These are phyloP conservation scores for Lactarius akahatsu DNA, from an alignment of 768 basidiomycete genomes.

Conservation along the genomic window DNA sequence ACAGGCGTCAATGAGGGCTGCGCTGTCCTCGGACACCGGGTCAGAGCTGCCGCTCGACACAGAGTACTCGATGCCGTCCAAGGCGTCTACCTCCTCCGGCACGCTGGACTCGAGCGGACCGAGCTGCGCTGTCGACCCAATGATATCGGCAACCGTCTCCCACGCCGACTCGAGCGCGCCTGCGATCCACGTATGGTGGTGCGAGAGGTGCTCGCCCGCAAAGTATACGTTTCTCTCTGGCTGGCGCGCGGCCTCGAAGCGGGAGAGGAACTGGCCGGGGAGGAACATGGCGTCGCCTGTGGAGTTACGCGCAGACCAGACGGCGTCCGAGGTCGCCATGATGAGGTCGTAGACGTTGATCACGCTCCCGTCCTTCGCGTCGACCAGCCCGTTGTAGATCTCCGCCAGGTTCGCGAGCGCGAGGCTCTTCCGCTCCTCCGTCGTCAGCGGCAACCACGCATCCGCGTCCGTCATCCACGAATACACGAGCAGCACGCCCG, in stretches of 20 bases:
- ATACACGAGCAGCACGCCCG: constrained; percentile 33
- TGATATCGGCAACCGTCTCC: constrained; percentile 17
- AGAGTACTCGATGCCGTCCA: not conserved
- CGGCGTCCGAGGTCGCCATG: constrained; percentile 30
- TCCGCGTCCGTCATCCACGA: constrained; percentile 34
- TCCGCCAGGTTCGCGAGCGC: constrained; percentile 31
- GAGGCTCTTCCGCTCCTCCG: constrained; percentile 25
- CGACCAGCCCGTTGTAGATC: constrained; percentile 27
- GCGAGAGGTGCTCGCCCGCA: constrained; percentile 34
- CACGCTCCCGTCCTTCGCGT: constrained; percentile 18
- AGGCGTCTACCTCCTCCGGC: not conserved
- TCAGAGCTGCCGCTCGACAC: not conserved
- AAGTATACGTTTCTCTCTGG: constrained; percentile 33
- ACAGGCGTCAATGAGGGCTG: not conserved
- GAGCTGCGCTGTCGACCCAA: constrained; percentile 15
- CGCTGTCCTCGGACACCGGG: not conserved
- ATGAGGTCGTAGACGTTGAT: constrained; percentile 31
- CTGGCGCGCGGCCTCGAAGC: constrained; percentile 29
- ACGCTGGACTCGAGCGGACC: not conserved
- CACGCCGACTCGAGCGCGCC: constrained; percentile 31
- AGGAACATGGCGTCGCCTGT: constrained; percentile 38
- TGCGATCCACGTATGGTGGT: constrained; percentile 36
- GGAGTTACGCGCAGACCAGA: constrained; percentile 31
- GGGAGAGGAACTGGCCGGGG: constrained; percentile 32
- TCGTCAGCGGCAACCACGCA: constrained; percentile 29